Evolutionary conservation across 208 protist genomes (phyloP).

Genomic region (Phytomonas sp.): DNA sequence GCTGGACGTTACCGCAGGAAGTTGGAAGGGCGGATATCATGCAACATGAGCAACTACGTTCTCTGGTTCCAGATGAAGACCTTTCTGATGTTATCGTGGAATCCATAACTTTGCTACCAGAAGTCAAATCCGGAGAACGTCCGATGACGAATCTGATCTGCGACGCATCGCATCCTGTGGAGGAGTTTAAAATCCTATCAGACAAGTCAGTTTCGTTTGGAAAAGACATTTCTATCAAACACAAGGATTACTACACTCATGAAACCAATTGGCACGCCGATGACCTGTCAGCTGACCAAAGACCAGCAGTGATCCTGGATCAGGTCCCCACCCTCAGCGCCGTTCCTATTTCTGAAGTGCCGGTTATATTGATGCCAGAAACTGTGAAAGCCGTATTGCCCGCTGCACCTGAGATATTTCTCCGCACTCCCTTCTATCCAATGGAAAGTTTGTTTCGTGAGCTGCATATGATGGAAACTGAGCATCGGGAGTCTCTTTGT

Average conservation of each 20-base stretch:
- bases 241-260: not conserved
- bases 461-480: not conserved
- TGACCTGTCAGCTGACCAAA: not conserved
- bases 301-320: not conserved
- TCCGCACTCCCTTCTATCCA: not conserved
- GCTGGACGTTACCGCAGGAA: not conserved
- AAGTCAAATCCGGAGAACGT: not conserved
- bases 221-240: not conserved
- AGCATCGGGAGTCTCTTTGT: not conserved
- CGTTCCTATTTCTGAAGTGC: not conserved
- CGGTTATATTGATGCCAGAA: not conserved
- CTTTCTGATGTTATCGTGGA: constrained; percentile 1
- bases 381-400: not conserved
- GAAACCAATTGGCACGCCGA: not conserved
- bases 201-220: not conserved
- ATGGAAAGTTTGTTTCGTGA: not conserved
- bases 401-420: not conserved
- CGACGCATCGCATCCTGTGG: not conserved
- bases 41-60: not conserved
- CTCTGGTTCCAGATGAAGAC: not conserved
- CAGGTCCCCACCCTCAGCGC: not conserved
- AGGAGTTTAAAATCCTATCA: not conserved
- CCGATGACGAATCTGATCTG: not conserved
- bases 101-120: not conserved
- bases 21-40: not conserved